phyloP scores from a whole-genome alignment of 257 asterid genomes.

The Buddleja alternifolia region DNA sequence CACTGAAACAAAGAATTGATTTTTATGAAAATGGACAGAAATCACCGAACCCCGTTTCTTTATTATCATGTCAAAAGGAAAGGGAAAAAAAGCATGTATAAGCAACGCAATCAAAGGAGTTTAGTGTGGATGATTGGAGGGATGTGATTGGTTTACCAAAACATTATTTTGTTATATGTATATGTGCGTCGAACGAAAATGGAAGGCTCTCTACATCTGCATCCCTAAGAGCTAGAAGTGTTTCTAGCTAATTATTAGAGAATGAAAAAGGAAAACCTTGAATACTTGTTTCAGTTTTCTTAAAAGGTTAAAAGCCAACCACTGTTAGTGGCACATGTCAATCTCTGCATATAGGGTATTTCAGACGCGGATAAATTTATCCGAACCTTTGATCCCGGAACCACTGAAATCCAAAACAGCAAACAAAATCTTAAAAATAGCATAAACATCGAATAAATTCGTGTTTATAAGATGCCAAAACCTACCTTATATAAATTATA shows the following conservation, averaged over 20 bases:
- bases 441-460: neutral
- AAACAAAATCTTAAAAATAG: neutral
- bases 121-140: no score
- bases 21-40: no score
- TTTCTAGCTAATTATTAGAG: slow-evolving; percentile 2
- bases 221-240: neutral
- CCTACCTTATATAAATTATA: neutral
- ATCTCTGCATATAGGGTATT: slow-evolving; percentile 31
- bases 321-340: neutral
- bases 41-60: no score
- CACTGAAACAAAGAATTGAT: neutral
- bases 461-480: neutral
- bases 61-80: no score
- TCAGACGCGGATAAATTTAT: slow-evolving; percentile 71
- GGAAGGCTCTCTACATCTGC: neutral
- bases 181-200: neutral
- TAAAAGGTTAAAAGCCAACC: slow-evolving; percentile 4
- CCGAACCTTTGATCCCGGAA: slow-evolving; percentile 65
- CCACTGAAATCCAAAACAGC: slow-evolving; percentile 44
- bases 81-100: no score
- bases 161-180: neutral
- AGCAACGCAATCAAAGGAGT: no score
- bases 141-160: no score
- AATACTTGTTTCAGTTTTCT: neutral
- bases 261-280: slow-evolving; percentile 9